Evolutionary conservation across 2,329 filamentous ascomycete genomes (phyloP), one percentile per base, ranked within the genome.

Genomic region (Leptographium galeiforme): DNA sequence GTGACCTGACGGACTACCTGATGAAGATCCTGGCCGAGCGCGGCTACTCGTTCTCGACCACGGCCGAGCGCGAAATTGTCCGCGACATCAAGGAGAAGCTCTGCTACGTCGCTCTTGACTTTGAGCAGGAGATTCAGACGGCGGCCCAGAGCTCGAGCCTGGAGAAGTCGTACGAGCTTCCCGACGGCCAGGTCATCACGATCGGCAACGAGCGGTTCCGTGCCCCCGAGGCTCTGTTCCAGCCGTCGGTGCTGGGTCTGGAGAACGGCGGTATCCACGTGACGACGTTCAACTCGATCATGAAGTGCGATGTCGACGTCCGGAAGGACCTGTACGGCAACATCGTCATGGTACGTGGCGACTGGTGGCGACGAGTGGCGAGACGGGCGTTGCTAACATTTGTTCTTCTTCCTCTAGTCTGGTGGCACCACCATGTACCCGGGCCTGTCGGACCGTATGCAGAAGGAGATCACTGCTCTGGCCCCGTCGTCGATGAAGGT

Each of bases 41-140:
- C 70, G 93, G 93, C 68, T 97, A 98, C 82, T 89, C 89, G 67
- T 98, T 98, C 87, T 96, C 91, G 71, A 98, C 93, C 78, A 97
- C 93, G 59, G 93, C 93, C 74, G 93, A 98, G 82, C 93, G 93
- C 76, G 93, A 97, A 94, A 98, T 97, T 71, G 93, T 97, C 69
- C 91, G 93, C 81, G 93, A 98, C 74, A 97, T 98, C 82, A 98
- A 98, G 87, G 93, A 98, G 87, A 98, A 97, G 85, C 90, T 98
- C 68, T 98, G 93, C 85, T 98, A 98, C 79, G 93, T 97, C 70
- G 93, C 93, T 63, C 87, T 98, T 64, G 93, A 98, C 82, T 97
- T 98, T 68, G 93, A 98, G 83, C 93, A 98, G 83, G 93, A 98
- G 81, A 96, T 98, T 73, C 93, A 98, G 84, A 98, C 93, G 65